These are phyloP conservation scores for Amylocarpus encephaloides DNA, from an alignment of 2,329 filamentous ascomycete species.

Conservation along the genomic window DNA sequence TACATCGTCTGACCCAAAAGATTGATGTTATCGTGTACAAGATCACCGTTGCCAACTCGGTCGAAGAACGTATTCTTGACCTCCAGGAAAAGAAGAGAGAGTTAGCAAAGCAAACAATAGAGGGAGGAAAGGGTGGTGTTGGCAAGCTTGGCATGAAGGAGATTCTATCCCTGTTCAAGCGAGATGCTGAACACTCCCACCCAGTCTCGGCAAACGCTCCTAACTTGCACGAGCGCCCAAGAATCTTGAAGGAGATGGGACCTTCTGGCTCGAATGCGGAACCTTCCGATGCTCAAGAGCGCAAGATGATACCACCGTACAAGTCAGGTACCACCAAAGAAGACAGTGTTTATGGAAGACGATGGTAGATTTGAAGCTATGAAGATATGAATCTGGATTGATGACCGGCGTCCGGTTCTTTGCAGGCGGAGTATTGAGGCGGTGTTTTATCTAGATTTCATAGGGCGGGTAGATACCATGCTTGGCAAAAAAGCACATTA, in stretches of 20 bases:
- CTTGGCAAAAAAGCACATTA: not conserved
- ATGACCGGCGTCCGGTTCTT: not conserved
- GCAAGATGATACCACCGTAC: constrained; percentile 18
- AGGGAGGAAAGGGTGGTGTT: constrained; percentile 65
- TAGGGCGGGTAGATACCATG: not conserved
- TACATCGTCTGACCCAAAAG: constrained; percentile 96
- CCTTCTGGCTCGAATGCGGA: constrained; percentile 13
- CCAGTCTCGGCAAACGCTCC: constrained; percentile 13
- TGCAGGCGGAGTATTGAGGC: not conserved
- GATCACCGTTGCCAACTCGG: constrained; percentile 76
- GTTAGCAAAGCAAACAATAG: constrained; percentile 86
- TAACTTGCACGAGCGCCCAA: constrained; percentile 24
- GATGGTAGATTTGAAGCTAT: constrained; percentile 22
- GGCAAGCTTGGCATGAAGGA: constrained; percentile 89
- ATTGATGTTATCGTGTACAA: constrained; percentile 94
- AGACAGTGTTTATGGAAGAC: constrained; percentile 29
- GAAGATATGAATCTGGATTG: not conserved
- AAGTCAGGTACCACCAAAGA: constrained; percentile 18
- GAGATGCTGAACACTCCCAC: constrained; percentile 29
- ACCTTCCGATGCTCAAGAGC: constrained; percentile 14
- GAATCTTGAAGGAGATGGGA: constrained; percentile 26
- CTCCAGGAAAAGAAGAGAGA: constrained; percentile 91
- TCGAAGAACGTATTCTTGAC: constrained; percentile 91
- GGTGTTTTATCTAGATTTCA: not conserved
- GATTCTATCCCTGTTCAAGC: constrained; percentile 75